Percentiles rank a stretch among this genome's conserved stretches.
phyloP scores from a whole-genome alignment of 352 stramenopile species.

The Phytophthora crassamura region DNA sequence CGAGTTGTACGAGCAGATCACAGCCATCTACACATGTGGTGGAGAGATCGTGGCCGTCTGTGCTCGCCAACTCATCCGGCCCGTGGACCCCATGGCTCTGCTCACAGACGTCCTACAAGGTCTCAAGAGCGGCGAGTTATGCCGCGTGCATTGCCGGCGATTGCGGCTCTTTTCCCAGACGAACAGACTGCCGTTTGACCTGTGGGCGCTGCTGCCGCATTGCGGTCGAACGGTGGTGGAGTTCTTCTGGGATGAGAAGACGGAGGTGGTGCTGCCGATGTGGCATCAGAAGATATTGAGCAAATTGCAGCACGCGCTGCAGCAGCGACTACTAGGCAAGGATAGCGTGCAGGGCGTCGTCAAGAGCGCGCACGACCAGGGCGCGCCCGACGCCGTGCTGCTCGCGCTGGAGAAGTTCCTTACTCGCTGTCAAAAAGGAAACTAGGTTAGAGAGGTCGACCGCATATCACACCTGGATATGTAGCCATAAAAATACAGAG shows the following conservation, averaged over 20 bases:
- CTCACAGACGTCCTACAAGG: constrained; percentile 42
- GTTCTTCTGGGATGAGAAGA: constrained; percentile 41
- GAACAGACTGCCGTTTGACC: constrained; percentile 57
- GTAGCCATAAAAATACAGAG: too few relatives aligned
- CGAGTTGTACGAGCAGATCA: constrained; percentile 63
- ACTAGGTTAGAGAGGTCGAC: too few relatives aligned
- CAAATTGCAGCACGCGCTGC: constrained; percentile 50
- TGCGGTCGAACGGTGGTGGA: constrained; percentile 45
- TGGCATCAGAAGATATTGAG: constrained; percentile 62
- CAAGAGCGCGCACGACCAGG: constrained; percentile 48
- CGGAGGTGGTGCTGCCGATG: constrained; percentile 22
- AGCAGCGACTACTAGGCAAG: constrained; percentile 61
- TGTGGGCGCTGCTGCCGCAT: constrained; percentile 49
- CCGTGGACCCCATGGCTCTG: constrained; percentile 41
- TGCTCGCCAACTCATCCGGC: constrained; percentile 60
- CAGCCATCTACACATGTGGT: constrained; percentile 46
- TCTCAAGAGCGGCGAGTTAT: constrained; percentile 32
- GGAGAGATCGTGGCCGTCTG: constrained; percentile 64
- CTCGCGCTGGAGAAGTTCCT: constrained; percentile 61
- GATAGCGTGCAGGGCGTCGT: constrained; percentile 63
- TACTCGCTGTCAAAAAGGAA: constrained; percentile 20
- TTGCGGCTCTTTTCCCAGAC: constrained; percentile 60
- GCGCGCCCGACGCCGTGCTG: constrained; percentile 37
- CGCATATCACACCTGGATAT: too few relatives aligned
- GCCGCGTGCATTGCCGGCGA: constrained; percentile 49